A percentile compares a stretch with the other conserved stretches of the same genome.
These are phyloP conservation scores for Blastocystis sp. DNA, from an alignment of 352 stramenopile genomes.

Conservation along the genomic window DNA sequence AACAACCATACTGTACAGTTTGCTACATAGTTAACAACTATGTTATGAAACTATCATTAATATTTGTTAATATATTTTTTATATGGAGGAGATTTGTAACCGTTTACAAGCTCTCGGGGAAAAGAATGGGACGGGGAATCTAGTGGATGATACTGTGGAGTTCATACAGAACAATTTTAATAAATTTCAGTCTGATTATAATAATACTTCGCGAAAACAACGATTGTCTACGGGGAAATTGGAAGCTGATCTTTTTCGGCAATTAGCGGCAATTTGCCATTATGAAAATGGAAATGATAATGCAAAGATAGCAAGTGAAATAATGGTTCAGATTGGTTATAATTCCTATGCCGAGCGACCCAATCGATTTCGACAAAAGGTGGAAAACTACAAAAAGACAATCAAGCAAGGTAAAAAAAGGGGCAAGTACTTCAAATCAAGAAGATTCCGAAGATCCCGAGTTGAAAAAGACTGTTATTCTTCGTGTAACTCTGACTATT, in stretches of 20 bases:
- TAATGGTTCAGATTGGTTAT: slow-evolving; percentile 20
- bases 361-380: slow-evolving; percentile 45
- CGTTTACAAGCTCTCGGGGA: neutral
- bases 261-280: neutral
- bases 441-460: too few species aligned
- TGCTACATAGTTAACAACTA: too few species aligned
- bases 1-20: too few species aligned
- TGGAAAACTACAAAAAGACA: slow-evolving; percentile 12
- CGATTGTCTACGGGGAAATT: slow-evolving; percentile 18
- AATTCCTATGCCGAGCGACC: neutral
- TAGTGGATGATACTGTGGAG: neutral
- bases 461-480: too few species aligned
- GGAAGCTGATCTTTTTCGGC: neutral
- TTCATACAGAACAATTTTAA: neutral
- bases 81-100: neutral
- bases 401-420: neutral
- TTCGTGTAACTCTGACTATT: too few species aligned
- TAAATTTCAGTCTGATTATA: neutral
- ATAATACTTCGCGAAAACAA: neutral
- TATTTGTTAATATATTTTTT: too few species aligned
- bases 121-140: neutral
- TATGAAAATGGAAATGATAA: slow-evolving; percentile 32
- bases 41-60: too few species aligned
- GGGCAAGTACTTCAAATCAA: too few species aligned
- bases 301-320: neutral